phyloP scores from a whole-genome alignment of 2,329 filamentous ascomycete species.

The Ophiobolus disseminans region DNA sequence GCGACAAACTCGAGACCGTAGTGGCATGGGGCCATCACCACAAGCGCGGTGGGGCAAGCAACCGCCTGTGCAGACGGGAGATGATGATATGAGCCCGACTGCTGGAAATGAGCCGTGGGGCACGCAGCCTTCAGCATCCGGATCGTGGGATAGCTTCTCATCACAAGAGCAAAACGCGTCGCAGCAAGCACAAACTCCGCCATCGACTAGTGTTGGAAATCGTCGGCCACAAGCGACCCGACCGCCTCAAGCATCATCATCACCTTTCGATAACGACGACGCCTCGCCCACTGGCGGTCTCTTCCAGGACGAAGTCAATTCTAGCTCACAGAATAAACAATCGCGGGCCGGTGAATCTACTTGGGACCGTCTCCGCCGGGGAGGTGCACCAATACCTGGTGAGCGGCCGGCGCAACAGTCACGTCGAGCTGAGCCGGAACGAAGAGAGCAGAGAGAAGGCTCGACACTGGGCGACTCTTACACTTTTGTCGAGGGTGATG shows the following conservation, averaged over 20 bases:
- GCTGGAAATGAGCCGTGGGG: slow-evolving; percentile 48
- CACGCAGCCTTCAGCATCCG: slow-evolving; percentile 7
- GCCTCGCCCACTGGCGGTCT: slow-evolving; percentile 48
- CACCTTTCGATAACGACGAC: slow-evolving; percentile 38
- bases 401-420: slow-evolving; percentile 20
- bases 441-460: slow-evolving; percentile 34
- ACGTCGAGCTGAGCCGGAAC: slow-evolving; percentile 24
- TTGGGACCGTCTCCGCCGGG: slow-evolving; percentile 55
- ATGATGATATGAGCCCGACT: slow-evolving; percentile 55
- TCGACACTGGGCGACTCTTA: slow-evolving; percentile 53
- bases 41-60: slow-evolving; percentile 40
- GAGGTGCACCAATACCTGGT: slow-evolving; percentile 25
- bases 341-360: slow-evolving; percentile 45
- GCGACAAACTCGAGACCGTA: slow-evolving; percentile 24
- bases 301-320: slow-evolving; percentile 40
- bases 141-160: slow-evolving; percentile 25
- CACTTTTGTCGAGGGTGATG: slow-evolving; percentile 52
- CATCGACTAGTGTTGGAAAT: slow-evolving; percentile 8
- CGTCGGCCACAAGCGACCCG: slow-evolving; percentile 14
- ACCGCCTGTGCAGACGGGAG: slow-evolving; percentile 21
- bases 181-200: slow-evolving; percentile 15
- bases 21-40: slow-evolving; percentile 46
- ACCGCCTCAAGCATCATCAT: slow-evolving; percentile 13
- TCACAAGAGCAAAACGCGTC: slow-evolving; percentile 13
- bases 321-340: slow-evolving; percentile 15